These are phyloP conservation scores for Dendrobium officinale DNA, from an alignment of 106 monocot genomes.

Conservation along the genomic window DNA sequence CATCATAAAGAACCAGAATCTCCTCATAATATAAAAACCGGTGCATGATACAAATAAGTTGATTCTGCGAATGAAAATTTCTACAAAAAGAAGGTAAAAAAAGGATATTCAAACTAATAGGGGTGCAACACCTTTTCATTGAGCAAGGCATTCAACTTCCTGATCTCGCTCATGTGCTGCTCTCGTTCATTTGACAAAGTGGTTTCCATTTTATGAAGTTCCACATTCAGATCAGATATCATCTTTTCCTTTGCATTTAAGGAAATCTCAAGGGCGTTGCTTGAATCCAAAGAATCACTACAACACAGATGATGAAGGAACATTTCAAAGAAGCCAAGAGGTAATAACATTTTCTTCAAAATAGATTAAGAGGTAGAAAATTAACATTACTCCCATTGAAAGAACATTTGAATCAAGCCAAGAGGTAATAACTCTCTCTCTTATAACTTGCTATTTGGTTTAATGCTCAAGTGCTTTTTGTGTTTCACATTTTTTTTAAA, in stretches of 20 bases:
- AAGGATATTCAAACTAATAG: neutral
- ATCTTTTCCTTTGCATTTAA: conserved; percentile 94
- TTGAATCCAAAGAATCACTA: conserved; percentile 78
- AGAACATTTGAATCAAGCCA: no score
- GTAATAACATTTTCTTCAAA: neutral
- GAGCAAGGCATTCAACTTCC: conserved; percentile 66
- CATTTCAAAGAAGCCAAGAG: neutral
- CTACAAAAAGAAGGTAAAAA: neutral
- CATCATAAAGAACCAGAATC: neutral
- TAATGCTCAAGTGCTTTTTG: no score
- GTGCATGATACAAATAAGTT: neutral
- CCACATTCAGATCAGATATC: conserved; percentile 86
- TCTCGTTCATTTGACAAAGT: conserved; percentile 73
- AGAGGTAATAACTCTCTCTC: no score
- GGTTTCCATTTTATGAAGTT: conserved; percentile 80
- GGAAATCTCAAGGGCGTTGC: conserved; percentile 69
- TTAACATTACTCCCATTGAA: neutral
- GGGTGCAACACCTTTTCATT: conserved; percentile 66
- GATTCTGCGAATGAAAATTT: neutral
- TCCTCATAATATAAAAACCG: neutral
- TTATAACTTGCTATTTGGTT: no score
- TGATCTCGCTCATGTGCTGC: conserved; percentile 75
- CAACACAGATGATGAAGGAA: neutral
- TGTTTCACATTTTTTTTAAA: no score
- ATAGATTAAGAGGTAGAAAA: neutral